A percentile compares a stretch with the other conserved stretches of the same genome.
Evolutionary conservation across 192 early-diverging fungal genomes (phyloP).

Genomic region (Dimargaris cristalligena): DNA sequence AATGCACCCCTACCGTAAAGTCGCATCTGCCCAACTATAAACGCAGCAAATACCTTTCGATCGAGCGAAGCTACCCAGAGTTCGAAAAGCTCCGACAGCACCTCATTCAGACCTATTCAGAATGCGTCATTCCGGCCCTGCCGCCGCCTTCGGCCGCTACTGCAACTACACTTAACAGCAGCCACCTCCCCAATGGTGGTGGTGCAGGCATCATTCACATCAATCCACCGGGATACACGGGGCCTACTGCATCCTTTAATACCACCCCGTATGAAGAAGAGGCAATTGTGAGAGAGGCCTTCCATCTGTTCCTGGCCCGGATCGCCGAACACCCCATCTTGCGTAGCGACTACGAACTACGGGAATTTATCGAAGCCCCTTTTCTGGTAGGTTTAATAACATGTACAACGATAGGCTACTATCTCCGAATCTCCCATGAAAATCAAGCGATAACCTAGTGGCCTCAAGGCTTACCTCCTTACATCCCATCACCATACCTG

Average conservation of each 20-base stretch:
- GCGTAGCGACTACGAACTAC: slow-evolving; percentile 32
- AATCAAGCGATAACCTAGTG: too few relatives aligned
- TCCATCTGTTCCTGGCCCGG: slow-evolving; percentile 29
- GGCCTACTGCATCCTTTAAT: slow-evolving; percentile 14
- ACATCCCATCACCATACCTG: too few relatives aligned
- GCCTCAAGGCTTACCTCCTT: too few relatives aligned
- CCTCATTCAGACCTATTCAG: slow-evolving; percentile 29
- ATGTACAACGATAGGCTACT: too few relatives aligned
- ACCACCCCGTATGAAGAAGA: slow-evolving; percentile 30
- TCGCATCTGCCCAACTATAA: slow-evolving; percentile 27
- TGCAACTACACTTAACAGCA: background rate
- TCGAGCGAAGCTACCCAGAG: slow-evolving; percentile 28
- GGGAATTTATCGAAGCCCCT: slow-evolving; percentile 33
- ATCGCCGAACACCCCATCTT: slow-evolving; percentile 26
- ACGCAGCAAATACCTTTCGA: slow-evolving; percentile 24
- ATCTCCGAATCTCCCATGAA: too few relatives aligned
- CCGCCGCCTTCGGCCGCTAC: slow-evolving; percentile 18
- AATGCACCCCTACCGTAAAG: background rate
- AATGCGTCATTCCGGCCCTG: slow-evolving; percentile 29
- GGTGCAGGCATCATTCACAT: background rate
- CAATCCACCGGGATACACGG: background rate
- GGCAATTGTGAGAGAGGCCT: slow-evolving; percentile 22
- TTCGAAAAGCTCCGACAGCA: slow-evolving; percentile 28
- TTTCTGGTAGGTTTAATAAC: slow-evolving; percentile 15
- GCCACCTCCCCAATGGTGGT: background rate